Percentiles rank a stretch among this genome's conserved stretches.
Conservation (phyloP, 176 grass and related monocot genomes). For the Triticum timopheevii region DNA sequence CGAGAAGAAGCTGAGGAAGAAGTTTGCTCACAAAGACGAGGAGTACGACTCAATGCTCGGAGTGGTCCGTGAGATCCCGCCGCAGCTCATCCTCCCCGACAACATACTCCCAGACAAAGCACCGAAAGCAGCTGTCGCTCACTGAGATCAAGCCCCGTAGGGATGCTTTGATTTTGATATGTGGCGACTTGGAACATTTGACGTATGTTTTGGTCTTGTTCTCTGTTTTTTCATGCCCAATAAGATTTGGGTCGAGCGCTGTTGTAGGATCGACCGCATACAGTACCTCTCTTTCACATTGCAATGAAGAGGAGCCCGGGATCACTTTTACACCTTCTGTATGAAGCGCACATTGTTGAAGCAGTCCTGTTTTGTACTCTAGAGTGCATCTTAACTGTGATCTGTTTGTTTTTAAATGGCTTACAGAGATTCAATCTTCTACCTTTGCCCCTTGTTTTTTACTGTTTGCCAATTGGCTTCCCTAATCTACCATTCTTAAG, state of each 20-base stretch:
- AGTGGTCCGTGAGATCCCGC: constrained; percentile 72
- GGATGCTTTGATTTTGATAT: constrained; percentile 32
- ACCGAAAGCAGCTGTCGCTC: constrained; percentile 48
- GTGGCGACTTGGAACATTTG: constrained; percentile 40
- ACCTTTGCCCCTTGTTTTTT: background rate
- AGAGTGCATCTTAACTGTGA: background rate
- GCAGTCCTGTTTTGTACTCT: background rate
- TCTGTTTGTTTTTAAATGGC: background rate
- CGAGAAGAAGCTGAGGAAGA: constrained; percentile 87
- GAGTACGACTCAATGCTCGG: constrained; percentile 93
- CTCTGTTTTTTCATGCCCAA: constrained; percentile 47
- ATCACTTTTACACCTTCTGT: background rate
- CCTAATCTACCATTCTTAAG: background rate
- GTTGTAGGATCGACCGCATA: constrained; percentile 65
- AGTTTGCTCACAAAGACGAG: constrained; percentile 70
- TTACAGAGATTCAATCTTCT: background rate
- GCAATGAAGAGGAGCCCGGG: constrained; percentile 17
- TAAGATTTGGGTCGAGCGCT: constrained; percentile 77
- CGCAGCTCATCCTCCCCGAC: constrained; percentile 71
- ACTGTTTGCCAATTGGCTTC: background rate
- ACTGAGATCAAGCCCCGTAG: constrained; percentile 30
- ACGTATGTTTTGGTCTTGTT: constrained; percentile 40
- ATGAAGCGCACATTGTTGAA: constrained; percentile 2
- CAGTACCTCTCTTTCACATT: constrained; percentile 24
- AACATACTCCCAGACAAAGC: constrained; percentile 73